phyloP scores from a whole-genome alignment of 179 eudicot species.

The Pouteria campechiana region DNA sequence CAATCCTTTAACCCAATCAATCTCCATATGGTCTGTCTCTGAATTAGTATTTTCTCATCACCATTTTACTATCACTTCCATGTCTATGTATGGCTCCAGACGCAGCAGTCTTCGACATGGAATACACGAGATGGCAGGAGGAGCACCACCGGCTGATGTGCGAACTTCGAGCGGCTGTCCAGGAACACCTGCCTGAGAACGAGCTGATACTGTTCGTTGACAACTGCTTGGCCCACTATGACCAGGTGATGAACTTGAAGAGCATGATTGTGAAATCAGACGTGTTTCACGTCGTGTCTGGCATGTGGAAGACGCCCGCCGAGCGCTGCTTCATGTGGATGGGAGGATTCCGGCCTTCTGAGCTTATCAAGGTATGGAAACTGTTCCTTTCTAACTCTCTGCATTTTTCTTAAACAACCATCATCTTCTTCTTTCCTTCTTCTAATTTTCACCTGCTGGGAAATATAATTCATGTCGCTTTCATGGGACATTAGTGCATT shows the following conservation, averaged over 20 bases:
- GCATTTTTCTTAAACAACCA: too few species aligned
- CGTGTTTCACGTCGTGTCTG: constrained; percentile 76
- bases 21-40: background rate
- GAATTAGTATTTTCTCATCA: background rate
- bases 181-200: constrained; percentile 74
- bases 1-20: constrained; percentile 3
- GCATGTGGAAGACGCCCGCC: constrained; percentile 90
- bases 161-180: constrained; percentile 76
- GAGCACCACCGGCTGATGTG: constrained; percentile 71
- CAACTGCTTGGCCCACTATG: constrained; percentile 67
- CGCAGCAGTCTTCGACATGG: constrained; percentile 81
- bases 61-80: background rate
- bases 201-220: constrained; percentile 72
- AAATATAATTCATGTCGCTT: too few species aligned
- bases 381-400: background rate
- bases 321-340: constrained; percentile 98
- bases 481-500: too few species aligned
- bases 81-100: constrained; percentile 13
- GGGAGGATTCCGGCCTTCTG: constrained; percentile 90
- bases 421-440: too few species aligned
- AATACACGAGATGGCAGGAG: constrained; percentile 86
- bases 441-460: too few species aligned
- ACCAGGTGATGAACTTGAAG: constrained; percentile 63
- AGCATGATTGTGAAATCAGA: constrained; percentile 61
- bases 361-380: constrained; percentile 60